A percentile compares a stretch with the other conserved stretches of the same genome.
Conservation (phyloP, 2,329 filamentous ascomycete genomes). For the Aspergillus carbonarius region DNA sequence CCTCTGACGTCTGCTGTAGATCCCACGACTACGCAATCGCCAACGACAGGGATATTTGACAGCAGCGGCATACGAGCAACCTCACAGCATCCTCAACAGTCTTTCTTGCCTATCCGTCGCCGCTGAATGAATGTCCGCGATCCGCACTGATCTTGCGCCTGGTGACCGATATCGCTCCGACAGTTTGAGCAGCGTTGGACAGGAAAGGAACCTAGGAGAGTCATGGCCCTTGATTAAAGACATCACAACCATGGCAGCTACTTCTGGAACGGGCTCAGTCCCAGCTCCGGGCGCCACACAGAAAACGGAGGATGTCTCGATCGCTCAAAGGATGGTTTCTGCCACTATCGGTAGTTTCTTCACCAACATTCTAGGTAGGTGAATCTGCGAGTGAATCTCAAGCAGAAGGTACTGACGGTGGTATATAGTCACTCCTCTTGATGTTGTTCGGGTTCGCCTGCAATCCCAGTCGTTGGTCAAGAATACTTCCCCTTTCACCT, state of each 20-base stretch:
- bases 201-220: slow-evolving; percentile 16
- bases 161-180: slow-evolving; percentile 25
- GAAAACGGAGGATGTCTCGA: slow-evolving; percentile 61
- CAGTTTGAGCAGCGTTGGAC: slow-evolving; percentile 14
- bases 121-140: slow-evolving; percentile 29
- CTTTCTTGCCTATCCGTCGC: neutral
- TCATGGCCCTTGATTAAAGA: slow-evolving; percentile 36
- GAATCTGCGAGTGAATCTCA: neutral
- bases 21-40: neutral
- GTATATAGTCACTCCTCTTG: slow-evolving; percentile 78
- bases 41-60: neutral
- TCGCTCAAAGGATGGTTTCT: slow-evolving; percentile 89
- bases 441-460: slow-evolving; percentile 91
- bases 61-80: neutral
- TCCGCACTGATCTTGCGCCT: slow-evolving; percentile 21
- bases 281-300: slow-evolving; percentile 20
- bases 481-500: slow-evolving; percentile 58
- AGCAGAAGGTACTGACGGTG: slow-evolving; percentile 12
- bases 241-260: slow-evolving; percentile 34
- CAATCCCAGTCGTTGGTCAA: slow-evolving; percentile 71
- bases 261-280: slow-evolving; percentile 26
- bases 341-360: slow-evolving; percentile 87
- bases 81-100: neutral
- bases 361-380: neutral
- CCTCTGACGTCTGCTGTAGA: slow-evolving; percentile 7